phyloP scores from a whole-genome alignment of 257 asterid genomes.

The Striga asiatica region DNA sequence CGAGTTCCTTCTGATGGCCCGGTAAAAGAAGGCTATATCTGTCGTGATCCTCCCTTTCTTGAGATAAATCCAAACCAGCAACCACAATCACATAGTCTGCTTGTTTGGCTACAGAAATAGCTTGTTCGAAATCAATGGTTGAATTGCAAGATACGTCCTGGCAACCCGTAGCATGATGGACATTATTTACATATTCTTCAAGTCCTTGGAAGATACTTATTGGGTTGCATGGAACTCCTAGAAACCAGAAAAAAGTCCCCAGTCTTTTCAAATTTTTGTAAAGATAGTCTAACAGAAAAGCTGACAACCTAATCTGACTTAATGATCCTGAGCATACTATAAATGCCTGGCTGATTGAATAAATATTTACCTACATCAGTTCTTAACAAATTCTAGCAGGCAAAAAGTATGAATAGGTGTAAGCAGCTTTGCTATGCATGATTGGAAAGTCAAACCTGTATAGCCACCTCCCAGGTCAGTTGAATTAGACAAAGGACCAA shows the following conservation, averaged over 20 bases:
- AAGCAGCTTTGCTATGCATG: not conserved
- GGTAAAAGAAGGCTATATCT: conserved; percentile 91
- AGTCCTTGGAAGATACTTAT: conserved; percentile 51
- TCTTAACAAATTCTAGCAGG: not conserved
- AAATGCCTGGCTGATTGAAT: not conserved
- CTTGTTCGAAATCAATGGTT: conserved; percentile 39
- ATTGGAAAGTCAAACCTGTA: conserved; percentile 39
- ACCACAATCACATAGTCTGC: conserved; percentile 62
- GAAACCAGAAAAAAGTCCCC: not conserved
- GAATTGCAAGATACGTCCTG: conserved; percentile 59
- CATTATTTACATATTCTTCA: conserved; percentile 30
- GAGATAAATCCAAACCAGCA: conserved; percentile 78
- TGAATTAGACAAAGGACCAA: conserved; percentile 75
- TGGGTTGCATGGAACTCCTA: conserved; percentile 74
- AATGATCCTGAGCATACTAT: not conserved
- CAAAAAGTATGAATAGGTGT: no score
- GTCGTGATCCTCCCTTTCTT: conserved; percentile 80
- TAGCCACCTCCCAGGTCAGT: conserved; percentile 72
- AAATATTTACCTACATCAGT: not conserved
- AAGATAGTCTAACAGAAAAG: no score
- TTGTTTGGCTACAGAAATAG: conserved; percentile 42
- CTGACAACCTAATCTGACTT: not conserved
- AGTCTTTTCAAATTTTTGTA: not conserved
- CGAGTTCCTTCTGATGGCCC: conserved; percentile 58
- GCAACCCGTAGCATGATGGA: conserved; percentile 65